These are phyloP conservation scores for Lasiodiplodia theobromae DNA, from an alignment of 2,329 filamentous ascomycete species.

Conservation along the genomic window DNA sequence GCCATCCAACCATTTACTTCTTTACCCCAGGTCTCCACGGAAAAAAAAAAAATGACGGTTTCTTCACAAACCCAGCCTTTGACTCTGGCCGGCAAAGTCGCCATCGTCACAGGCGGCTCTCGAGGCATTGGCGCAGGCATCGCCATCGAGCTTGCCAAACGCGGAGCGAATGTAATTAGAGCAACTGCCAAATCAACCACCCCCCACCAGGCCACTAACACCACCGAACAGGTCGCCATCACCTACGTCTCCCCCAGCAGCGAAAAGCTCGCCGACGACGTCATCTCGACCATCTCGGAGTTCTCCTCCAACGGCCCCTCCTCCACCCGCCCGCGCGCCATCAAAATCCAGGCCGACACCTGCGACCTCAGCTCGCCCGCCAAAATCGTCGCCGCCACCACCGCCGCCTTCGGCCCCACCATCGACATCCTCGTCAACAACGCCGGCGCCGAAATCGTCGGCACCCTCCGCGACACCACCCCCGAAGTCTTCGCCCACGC, in stretches of 20 bases:
- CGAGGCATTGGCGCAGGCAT: slow-evolving; percentile 85
- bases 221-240: slow-evolving; percentile 63
- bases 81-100: slow-evolving; percentile 74
- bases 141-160: slow-evolving; percentile 84
- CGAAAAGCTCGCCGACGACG: slow-evolving; percentile 40
- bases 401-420: slow-evolving; percentile 67
- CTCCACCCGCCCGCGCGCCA: slow-evolving; percentile 48
- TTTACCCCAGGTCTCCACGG: neutral
- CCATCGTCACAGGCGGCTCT: slow-evolving; percentile 89
- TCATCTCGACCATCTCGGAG: slow-evolving; percentile 43
- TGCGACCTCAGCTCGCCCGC: slow-evolving; percentile 87
- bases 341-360: slow-evolving; percentile 81
- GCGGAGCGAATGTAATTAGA: slow-evolving; percentile 64
- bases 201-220: too few relatives aligned
- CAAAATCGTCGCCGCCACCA: slow-evolving; percentile 59
- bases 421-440: slow-evolving; percentile 95
- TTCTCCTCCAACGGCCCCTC: slow-evolving; percentile 39
- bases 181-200: slow-evolving; percentile 66
- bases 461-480: slow-evolving; percentile 82
- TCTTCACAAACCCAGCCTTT: neutral
- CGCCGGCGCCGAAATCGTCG: slow-evolving; percentile 89
- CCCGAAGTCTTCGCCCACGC: slow-evolving; percentile 83
- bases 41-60: neutral
- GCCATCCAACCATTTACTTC: neutral
- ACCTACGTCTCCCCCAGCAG: slow-evolving; percentile 53